phyloP scores from a whole-genome alignment of 352 stramenopile genomes.

The Hyaloperonospora arabidopsidis region DNA sequence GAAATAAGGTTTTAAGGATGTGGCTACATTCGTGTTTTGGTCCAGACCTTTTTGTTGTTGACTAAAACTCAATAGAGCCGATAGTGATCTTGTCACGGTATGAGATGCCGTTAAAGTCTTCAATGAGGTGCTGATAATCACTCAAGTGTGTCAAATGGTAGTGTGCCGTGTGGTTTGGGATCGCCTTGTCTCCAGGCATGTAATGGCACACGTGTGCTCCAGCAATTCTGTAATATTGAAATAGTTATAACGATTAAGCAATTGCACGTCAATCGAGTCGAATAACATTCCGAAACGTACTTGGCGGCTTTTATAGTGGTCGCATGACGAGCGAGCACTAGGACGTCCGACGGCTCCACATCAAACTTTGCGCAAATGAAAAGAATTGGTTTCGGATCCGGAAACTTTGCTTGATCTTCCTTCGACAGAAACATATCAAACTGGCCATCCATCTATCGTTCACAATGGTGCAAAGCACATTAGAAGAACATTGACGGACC shows the following conservation, averaged over 20 bases:
- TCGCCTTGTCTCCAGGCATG: constrained; percentile 50
- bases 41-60: too few species aligned
- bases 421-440: constrained; percentile 52
- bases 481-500: background rate
- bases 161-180: constrained; percentile 70
- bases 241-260: background rate
- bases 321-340: constrained; percentile 52
- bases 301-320: constrained; percentile 52
- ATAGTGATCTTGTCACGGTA: too few species aligned
- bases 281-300: constrained; percentile 21
- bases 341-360: constrained; percentile 40
- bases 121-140: constrained; percentile 61
- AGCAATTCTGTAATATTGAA: constrained; percentile 27
- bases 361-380: constrained; percentile 45
- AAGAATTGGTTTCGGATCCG: constrained; percentile 39
- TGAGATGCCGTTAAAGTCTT: constrained; percentile 56
- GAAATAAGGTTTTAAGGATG: too few species aligned
- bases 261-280: background rate
- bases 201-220: constrained; percentile 57
- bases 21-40: too few species aligned
- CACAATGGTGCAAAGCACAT: background rate
- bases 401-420: constrained; percentile 41
- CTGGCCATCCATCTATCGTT: constrained; percentile 47
- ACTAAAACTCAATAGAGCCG: too few species aligned
- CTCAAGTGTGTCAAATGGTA: constrained; percentile 51